Evolutionary conservation across 352 stramenopile species (phyloP).

Genomic region (Paralagenidium karlingii): DNA sequence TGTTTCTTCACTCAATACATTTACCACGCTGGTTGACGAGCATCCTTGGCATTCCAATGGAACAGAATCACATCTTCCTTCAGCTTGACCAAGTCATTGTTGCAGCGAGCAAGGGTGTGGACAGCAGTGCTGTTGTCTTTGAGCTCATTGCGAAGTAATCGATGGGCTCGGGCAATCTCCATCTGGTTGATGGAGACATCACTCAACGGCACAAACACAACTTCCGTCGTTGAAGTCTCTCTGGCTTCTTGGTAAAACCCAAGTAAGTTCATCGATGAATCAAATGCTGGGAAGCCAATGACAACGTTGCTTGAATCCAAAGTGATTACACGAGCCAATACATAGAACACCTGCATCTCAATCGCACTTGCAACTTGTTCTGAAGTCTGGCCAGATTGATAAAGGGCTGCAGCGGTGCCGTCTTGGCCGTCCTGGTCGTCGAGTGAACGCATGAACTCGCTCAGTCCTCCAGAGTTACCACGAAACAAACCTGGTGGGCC

Average conservation of each 20-base stretch:
- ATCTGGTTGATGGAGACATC: conserved; percentile 63
- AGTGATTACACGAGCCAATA: conserved; percentile 62
- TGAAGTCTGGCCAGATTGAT: conserved; percentile 27
- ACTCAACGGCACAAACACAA: conserved; percentile 66
- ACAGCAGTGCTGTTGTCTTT: conserved; percentile 61
- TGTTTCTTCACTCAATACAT: no score
- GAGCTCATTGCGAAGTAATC: conserved; percentile 45
- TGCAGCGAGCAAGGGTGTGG: conserved; percentile 53
- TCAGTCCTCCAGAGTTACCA: conserved; percentile 57
- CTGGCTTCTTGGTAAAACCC: conserved; percentile 68
- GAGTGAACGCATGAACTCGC: conserved; percentile 67
- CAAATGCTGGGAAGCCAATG: conserved; percentile 67
- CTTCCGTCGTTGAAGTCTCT: conserved; percentile 62
- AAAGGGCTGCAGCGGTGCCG: conserved; percentile 31
- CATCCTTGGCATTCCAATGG: conserved; percentile 73
- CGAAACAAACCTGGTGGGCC: conserved; percentile 56
- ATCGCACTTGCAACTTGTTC: conserved; percentile 54
- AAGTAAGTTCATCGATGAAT: conserved; percentile 72
- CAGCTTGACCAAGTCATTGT: conserved; percentile 74
- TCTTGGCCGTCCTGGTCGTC: conserved; percentile 54
- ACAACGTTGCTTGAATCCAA: conserved; percentile 45
- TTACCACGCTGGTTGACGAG: conserved; percentile 24
- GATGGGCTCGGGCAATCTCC: conserved; percentile 58
- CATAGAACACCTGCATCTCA: conserved; percentile 72
- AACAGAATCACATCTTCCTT: conserved; percentile 81